These are phyloP conservation scores for Umbelopsis sp. DNA, from an alignment of 192 early-diverging fungal genomes.

Conservation along the genomic window DNA sequence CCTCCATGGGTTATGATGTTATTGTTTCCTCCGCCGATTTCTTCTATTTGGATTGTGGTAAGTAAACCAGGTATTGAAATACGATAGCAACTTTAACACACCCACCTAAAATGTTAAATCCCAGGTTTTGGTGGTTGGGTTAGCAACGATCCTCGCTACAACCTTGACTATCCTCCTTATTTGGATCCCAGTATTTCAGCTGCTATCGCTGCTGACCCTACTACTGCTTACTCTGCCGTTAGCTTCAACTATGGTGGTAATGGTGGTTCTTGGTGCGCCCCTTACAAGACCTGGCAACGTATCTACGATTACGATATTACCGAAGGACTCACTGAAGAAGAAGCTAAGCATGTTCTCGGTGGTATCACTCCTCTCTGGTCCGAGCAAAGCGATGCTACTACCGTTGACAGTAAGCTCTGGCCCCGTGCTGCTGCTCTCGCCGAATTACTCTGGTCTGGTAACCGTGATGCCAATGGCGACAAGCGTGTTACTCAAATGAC, in stretches of 20 bases:
- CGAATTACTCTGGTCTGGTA: constrained; percentile 67
- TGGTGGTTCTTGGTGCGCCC: constrained; percentile 67
- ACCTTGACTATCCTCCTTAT: background rate
- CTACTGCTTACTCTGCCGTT: background rate
- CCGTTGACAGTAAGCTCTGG: constrained; percentile 65
- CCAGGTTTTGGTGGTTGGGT: constrained; percentile 62
- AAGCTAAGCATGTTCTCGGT: constrained; percentile 63
- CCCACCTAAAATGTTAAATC: background rate
- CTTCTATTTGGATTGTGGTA: constrained; percentile 71
- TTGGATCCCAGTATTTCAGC: background rate
- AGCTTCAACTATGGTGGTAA: constrained; percentile 34
- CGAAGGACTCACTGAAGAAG: constrained; percentile 44
- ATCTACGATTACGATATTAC: constrained; percentile 66
- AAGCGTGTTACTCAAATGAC: constrained; percentile 36
- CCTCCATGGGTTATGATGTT: constrained; percentile 60
- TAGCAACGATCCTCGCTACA: constrained; percentile 16
- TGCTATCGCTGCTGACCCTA: constrained; percentile 8
- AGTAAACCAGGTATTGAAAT: background rate
- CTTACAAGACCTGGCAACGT: constrained; percentile 68
- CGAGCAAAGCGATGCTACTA: constrained; percentile 61
- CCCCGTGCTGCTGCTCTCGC: constrained; percentile 66
- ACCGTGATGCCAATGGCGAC: constrained; percentile 49
- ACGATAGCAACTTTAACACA: background rate
- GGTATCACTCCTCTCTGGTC: constrained; percentile 68
- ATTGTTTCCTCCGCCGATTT: constrained; percentile 59